Evolutionary conservation across 345 rosid genomes (phyloP), one percentile per base, ranked within the genome.

Genomic region (Salix caprea): DNA sequence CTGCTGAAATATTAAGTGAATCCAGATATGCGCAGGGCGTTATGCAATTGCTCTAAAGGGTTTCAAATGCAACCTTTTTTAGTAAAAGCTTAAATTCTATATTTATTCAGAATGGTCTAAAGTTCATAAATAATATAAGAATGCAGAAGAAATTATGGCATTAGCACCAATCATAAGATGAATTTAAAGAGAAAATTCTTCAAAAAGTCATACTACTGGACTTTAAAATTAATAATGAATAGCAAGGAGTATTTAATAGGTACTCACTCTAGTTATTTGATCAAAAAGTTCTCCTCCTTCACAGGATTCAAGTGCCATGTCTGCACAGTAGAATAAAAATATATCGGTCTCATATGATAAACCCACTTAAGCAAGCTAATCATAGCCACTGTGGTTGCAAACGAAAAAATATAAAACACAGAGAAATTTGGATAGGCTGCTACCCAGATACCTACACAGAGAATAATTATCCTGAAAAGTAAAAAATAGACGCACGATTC

Each of bases 201-300:
- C 70, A 36, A n/a, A 58, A n/a, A 58, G 4, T 9, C 24, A 56
- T n/a, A 10, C 30, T 28, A 28, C 1, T 56, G 62, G 61, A 13
- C n/a, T 56, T 39, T 30, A 30, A 12, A 67, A 54, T n/a, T 54
- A 76, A 76, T 70, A 50, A 50, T 40, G 46, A 30, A 21, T 18
- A 16, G 36, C 6, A 18, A 54, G 46, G 46, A 32, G 68, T 12
- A 78, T 78, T 37, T 16, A 12, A n/a, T 19, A 78, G 71, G 48
- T 80, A 80, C 95, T 88, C 90, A 93, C 99, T 84, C 97, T 86
- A 52, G 97, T 93, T 83, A 96, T 92, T 87, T 96, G 99, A 85
- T 96, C 98, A 72, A 96, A 96, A 84, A 92, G 96, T 77, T 93
- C 99, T 69, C 99, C 99, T 32, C 97, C 99, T 85, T 96, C 97